Percentiles rank a stretch among this genome's conserved stretches.
Evolutionary conservation across 108 stramenopile genomes (phyloP).

Genomic region (Fragilariopsis cylindrus): DNA sequence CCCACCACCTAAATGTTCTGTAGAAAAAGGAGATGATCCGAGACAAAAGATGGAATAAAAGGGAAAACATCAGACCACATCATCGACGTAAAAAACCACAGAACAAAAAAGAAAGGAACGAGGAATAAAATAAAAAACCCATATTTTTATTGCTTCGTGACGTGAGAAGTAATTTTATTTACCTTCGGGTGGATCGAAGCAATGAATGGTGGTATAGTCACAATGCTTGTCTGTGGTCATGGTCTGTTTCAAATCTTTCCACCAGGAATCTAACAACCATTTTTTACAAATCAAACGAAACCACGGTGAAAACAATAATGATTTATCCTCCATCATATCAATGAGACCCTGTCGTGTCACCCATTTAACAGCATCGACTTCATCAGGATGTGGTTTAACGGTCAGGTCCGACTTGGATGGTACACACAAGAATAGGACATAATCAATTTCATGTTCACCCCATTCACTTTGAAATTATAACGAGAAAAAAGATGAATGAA

Average conservation of each 20-base stretch:
- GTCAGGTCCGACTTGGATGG: conserved; percentile 60
- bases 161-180: not conserved
- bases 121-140: too few relatives aligned
- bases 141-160: too few relatives aligned
- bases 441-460: conserved; percentile 99
- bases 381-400: conserved; percentile 87
- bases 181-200: conserved; percentile 77
- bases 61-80: not conserved
- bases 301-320: conserved; percentile 89
- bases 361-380: conserved; percentile 85
- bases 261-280: conserved; percentile 85
- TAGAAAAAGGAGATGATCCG: not conserved
- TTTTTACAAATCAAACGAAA: conserved; percentile 85
- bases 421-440: conserved; percentile 86
- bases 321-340: conserved; percentile 69
- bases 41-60: not conserved
- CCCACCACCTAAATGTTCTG: conserved; percentile 81
- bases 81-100: not conserved
- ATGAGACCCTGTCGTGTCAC: conserved; percentile 63
- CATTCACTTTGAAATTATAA: conserved; percentile 63
- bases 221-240: conserved; percentile 77
- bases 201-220: conserved; percentile 73
- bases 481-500: conserved; percentile 6
- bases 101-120: too few relatives aligned
- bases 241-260: conserved; percentile 75